A percentile compares a stretch with the other conserved stretches of the same genome.
phyloP scores from a whole-genome alignment of 179 eudicot species.

The Drosera spatulata region DNA sequence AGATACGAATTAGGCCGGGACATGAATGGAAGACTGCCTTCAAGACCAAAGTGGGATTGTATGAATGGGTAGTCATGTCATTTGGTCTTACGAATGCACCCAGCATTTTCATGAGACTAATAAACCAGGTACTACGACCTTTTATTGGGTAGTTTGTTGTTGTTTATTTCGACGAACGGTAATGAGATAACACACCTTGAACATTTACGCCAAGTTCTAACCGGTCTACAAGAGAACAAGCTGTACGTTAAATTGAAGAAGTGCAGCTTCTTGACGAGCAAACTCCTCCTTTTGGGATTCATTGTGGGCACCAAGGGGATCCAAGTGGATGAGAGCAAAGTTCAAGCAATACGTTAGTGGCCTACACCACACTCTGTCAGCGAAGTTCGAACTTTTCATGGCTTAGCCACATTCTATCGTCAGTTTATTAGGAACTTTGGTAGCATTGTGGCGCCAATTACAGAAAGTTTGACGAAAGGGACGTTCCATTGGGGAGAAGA shows the following conservation, averaged over 20 bases:
- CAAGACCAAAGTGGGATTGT: not conserved
- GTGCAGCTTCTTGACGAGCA: not conserved
- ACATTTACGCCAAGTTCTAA: not conserved
- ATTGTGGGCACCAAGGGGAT: not conserved
- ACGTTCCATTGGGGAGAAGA: too few relatives aligned
- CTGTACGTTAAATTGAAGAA: not conserved
- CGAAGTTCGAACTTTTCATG: not conserved
- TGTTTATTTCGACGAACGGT: not conserved
- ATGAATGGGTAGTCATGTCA: not conserved
- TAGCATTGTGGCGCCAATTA: not conserved
- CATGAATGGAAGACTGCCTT: not conserved
- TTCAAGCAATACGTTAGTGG: not conserved
- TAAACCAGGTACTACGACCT: not conserved
- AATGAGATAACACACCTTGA: not conserved
- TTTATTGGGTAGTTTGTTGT: not conserved
- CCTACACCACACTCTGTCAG: not conserved
- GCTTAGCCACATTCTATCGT: not conserved
- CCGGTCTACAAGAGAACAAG: not conserved
- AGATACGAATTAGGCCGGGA: not conserved
- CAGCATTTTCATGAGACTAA: not conserved
- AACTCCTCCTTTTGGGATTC: not conserved
- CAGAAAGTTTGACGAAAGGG: too few relatives aligned
- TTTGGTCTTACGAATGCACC: too few relatives aligned
- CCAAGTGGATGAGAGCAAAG: not conserved
- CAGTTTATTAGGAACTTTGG: not conserved